These are phyloP conservation scores for Tagetes erecta DNA, from an alignment of 129 eudicot species.

Conservation along the genomic window DNA sequence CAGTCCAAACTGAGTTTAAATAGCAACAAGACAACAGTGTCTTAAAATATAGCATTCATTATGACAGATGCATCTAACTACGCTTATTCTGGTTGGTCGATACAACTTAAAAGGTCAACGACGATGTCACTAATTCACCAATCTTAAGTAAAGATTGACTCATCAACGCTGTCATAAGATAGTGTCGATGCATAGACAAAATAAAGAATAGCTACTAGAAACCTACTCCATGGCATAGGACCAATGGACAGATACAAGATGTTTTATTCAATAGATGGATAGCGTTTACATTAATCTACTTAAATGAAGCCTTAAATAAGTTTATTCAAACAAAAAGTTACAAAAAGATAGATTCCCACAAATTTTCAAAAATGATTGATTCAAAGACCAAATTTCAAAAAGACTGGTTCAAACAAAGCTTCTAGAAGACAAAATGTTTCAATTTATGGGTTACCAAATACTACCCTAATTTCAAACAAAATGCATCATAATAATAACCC, in stretches of 20 bases:
- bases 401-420: slow-evolving; percentile 19
- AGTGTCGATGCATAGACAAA: slow-evolving; percentile 3
- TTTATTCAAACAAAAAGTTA: neutral
- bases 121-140: neutral
- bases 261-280: neutral
- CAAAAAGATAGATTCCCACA: neutral
- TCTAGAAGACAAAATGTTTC: slow-evolving; percentile 23
- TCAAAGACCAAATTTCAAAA: slow-evolving; percentile 11
- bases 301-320: neutral
- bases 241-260: neutral
- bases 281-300: neutral
- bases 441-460: slow-evolving; percentile 24
- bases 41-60: slow-evolving; percentile 9
- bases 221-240: neutral
- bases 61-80: slow-evolving; percentile 2
- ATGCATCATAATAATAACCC: slow-evolving; percentile 10
- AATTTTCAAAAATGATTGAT: neutral
- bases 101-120: neutral
- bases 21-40: neutral
- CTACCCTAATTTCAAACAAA: slow-evolving; percentile 29
- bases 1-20: slow-evolving; percentile 5
- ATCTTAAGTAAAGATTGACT: slow-evolving; percentile 1
- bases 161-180: neutral
- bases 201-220: neutral
- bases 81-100: neutral